Percentiles rank a stretch among this genome's conserved stretches.
Evolutionary conservation across 305 asterid species (phyloP).

Genomic region (Solanum chacoense): DNA sequence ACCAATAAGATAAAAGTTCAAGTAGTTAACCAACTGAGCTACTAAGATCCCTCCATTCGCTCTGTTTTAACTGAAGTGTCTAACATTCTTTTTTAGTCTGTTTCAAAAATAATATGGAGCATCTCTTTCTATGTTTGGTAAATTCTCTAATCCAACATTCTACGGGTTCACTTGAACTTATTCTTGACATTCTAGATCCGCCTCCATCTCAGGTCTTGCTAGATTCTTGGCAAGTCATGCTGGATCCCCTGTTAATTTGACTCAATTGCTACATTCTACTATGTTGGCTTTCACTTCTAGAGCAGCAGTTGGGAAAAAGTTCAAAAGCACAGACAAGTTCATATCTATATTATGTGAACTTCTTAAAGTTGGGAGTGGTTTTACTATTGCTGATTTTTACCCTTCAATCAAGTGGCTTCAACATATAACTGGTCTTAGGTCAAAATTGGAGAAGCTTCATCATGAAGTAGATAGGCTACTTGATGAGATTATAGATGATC

Average conservation of each 20-base stretch:
- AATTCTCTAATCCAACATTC: not conserved
- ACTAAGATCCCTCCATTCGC: no score
- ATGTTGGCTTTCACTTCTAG: not conserved
- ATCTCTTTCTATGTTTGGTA: not conserved
- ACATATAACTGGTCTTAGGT: not conserved
- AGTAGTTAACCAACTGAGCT: not conserved
- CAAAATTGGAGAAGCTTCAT: not conserved
- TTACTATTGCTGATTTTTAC: not conserved
- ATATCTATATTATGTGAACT: not conserved
- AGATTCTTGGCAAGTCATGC: not conserved
- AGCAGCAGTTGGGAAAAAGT: not conserved
- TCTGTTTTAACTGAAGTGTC: not conserved
- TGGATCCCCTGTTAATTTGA: not conserved
- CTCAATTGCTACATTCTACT: not conserved
- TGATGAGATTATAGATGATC: constrained; percentile 1
- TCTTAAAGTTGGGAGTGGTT: not conserved
- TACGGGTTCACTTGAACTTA: not conserved
- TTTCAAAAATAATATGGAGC: not conserved
- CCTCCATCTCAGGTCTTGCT: not conserved
- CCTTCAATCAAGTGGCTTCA: constrained; percentile 7
- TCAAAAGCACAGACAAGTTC: not conserved
- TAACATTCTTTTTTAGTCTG: not conserved
- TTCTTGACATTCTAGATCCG: not conserved
- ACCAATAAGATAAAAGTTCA: no score
- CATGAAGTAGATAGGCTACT: not conserved